Evolutionary conservation across 2,329 filamentous ascomycete genomes (phyloP), one percentile per base, ranked within the genome.

Genomic region (Claviceps pazoutovae): DNA sequence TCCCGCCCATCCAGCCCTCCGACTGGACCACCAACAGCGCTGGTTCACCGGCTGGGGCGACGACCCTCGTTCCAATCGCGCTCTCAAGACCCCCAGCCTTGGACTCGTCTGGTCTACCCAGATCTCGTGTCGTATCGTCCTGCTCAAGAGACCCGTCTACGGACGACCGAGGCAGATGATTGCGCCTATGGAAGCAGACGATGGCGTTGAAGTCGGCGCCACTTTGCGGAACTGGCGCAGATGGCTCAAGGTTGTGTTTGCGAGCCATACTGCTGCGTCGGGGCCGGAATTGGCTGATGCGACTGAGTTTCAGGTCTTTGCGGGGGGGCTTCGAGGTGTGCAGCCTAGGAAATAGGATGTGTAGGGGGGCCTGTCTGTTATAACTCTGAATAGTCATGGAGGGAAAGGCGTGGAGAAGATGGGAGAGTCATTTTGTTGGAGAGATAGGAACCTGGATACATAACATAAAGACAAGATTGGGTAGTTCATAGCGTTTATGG

Each of bases 41-140:
- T 96, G 90, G 80, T 95, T 96, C 68, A 94, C 90, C 4, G 90
- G 93, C 56, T 96, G 93, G 91, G 89, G 91, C 21, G 87, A 95
- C 64, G 74, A 82, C 52, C 70, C 75, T 16, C 60, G 67, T 26
- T 65, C 70, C 19, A 61, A 68, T 13, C 65, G 71, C 48, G 60
- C 67, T 8, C 68, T 84, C 51, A 97, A 96, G 68, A 95, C 87
- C 0, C 91, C 91, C 0, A 86, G 86, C 6, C 69, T 97, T 23
- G 91, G 91, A 0, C 74, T 95, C 7, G 84, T 94, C 11, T 97
- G 91, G 91, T 83, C 88, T 2, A 91, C 89, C 34, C 90, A 96
- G 70, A 81, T 96, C 48, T 81, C 87, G 1, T 83, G 83, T 59
- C 84, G 91, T 11, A 80, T 97, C 54, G 88, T 86, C 1, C 71